Evolutionary conservation across 2,329 filamentous ascomycete genomes (phyloP), one percentile per base, ranked within the genome.

Genomic region (Aspergillus sp.): DNA sequence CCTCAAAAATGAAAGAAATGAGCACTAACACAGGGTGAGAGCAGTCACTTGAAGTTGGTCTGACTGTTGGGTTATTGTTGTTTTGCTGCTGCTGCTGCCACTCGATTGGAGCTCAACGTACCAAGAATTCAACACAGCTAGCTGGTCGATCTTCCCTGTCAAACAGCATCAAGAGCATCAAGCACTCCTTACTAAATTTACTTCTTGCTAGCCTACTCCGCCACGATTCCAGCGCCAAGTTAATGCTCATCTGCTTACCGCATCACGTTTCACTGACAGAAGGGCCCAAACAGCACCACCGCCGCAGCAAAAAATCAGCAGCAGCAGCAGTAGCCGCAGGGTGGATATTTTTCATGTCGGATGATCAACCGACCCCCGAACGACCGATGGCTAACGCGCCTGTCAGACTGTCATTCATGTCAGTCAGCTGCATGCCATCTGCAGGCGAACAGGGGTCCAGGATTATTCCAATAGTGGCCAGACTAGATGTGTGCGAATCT

Each of bases 371-470:
- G 38, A 51, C 15, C 21, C 36, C 39, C 21, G n/a, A n/a, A 55
- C 30, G 30, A 17, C 30, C 19, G 42, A 25, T 32, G 38, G 30
- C 25, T 19, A 36, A 49, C 32, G 13, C 55, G 55, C 32, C 55
- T 57, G 55, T 57, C 47, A 27, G 19, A 25, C 47, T 57, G 44
- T 27, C 55, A 19, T 39, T 36, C 41, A 55, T 51, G 44, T 27
- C 55, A 19, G 53, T 36, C 53, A 55, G 39, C 53, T 55, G 27
- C 53, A 55, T 32, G 39, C 27, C 53, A 55, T 55, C 8, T 44
- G 19, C 17, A 36, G 5, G 19, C 5, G n/a, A 47, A 21, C 53
- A 30, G 47, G 47, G 47, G 25, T 50, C 47, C 27, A 30, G 47
- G 47, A 32, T 50, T 17, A 30, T 32, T 36, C 32, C 47, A 17